These are phyloP conservation scores for Raddia distichophylla DNA, from an alignment of 176 grass and related monocot species.

Conservation along the genomic window DNA sequence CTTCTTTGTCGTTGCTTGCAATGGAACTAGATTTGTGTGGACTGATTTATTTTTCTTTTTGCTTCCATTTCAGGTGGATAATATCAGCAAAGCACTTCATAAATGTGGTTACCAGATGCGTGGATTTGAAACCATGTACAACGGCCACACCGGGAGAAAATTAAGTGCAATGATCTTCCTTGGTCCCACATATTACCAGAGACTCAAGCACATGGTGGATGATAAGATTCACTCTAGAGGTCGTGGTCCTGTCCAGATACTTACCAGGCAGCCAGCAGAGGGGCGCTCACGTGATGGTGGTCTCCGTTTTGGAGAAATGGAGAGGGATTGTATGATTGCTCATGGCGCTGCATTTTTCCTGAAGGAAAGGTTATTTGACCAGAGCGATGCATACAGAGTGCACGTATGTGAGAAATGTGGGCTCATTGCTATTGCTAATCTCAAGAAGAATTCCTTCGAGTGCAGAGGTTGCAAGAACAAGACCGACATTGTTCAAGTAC, in stretches of 20 bases:
- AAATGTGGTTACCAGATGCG: slow-evolving; percentile 98
- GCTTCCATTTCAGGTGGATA: slow-evolving; percentile 72
- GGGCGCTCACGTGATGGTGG: slow-evolving; percentile 92
- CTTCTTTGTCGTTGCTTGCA: too few relatives aligned
- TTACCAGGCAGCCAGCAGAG: slow-evolving; percentile 91
- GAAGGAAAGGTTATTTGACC: slow-evolving; percentile 96
- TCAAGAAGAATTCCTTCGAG: slow-evolving; percentile 96
- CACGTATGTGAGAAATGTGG: slow-evolving; percentile 99
- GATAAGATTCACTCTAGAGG: slow-evolving; percentile 98
- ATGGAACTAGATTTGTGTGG: neutral
- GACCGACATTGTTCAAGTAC: slow-evolving; percentile 96
- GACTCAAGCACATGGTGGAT: slow-evolving; percentile 97
- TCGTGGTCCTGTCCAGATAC: slow-evolving; percentile 94
- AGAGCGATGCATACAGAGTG: slow-evolving; percentile 95
- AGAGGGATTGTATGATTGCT: slow-evolving; percentile 98
- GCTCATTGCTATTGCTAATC: slow-evolving; percentile 91
- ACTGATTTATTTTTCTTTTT: neutral
- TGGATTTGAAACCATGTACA: slow-evolving; percentile 98
- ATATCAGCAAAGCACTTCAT: slow-evolving; percentile 89
- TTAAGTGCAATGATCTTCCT: slow-evolving; percentile 89
- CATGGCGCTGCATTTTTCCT: slow-evolving; percentile 96
- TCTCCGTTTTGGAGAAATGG: slow-evolving; percentile 97
- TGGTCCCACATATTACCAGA: slow-evolving; percentile 95
- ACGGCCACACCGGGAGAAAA: slow-evolving; percentile 92
- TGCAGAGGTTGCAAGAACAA: slow-evolving; percentile 99